Evolutionary conservation across 495 filamentous ascomycete species (phyloP), one percentile per base, ranked within the genome.

Genomic region (Penicillium salamii): DNA sequence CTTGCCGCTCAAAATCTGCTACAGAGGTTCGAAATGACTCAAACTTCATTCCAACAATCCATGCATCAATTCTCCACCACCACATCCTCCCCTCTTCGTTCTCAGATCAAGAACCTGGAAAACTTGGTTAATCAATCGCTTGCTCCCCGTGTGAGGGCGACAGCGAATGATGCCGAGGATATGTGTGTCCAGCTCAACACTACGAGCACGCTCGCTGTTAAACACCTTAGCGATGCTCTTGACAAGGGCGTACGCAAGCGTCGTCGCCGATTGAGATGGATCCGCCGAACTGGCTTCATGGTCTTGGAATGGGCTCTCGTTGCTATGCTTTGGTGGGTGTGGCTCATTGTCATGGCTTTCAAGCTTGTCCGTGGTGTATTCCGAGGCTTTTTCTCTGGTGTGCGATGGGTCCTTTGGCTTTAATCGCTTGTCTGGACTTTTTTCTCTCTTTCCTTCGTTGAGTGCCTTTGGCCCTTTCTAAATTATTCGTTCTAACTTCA

Each of bases 361-460:
- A 75, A 86, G 48, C 49, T 89, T 17, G 54, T 85, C 1, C 69
- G 84, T 23, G 82, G 84, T 14, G 54, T 83, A 11, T 74, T 85
- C 21, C 76, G 75, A 32, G 85, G 81, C 3, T 58, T 80, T 7
- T 63, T 83, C 3, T 70, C 78, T 21, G 77, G 75, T 34, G 67
- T 86, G 12, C 68, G 78, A 57, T 96, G 91, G 91, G 68, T 95
- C 59, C 67, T 96, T 46, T 95, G 88, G 88, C 61, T 95, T 21
- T 75, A 39, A 56, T 39, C 24, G 18, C 11, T n/a, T 17, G 7
- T 11, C 31, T 9, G 8, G 15, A 5, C 5, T 35, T 24, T 21
- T 20, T 20, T 34, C 18, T 11, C 15, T 45, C 2, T 20, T 15
- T 23, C 14, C 17, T 3, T 17, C 21, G 18, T 7, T 19, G 14